Conservation (phyloP, 768 basidiomycete genomes). For the Kwoniella newhampshirensis region DNA sequence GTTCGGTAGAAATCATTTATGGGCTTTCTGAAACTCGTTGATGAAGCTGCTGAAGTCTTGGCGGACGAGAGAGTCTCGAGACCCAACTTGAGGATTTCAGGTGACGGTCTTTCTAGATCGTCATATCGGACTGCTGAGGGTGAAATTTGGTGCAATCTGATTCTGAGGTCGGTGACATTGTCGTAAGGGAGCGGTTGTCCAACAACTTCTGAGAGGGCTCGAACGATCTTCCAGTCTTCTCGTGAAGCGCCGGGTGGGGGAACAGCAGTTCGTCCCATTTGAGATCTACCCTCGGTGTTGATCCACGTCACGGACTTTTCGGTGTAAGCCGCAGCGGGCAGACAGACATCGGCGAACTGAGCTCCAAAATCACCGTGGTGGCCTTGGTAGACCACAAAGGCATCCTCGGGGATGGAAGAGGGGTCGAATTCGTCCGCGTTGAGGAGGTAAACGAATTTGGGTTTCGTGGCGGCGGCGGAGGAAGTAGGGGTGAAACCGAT, state of each 20-base stretch:
- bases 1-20: slow-evolving; percentile 95
- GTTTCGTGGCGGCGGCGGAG: slow-evolving; percentile 68
- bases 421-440: slow-evolving; percentile 94
- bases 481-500: slow-evolving; percentile 87
- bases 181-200: slow-evolving; percentile 83
- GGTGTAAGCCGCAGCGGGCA: slow-evolving; percentile 91
- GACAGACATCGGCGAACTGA: slow-evolving; percentile 91
- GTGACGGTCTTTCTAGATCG: slow-evolving; percentile 70
- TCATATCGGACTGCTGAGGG: slow-evolving; percentile 87
- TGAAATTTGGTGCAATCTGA: slow-evolving; percentile 95
- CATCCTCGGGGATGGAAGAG: slow-evolving; percentile 78
- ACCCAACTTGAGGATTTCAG: slow-evolving; percentile 70
- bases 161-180: slow-evolving; percentile 74
- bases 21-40: slow-evolving; percentile 68
- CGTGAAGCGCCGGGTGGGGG: slow-evolving; percentile 89
- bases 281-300: slow-evolving; percentile 92
- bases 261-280: slow-evolving; percentile 87
- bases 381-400: slow-evolving; percentile 98
- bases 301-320: slow-evolving; percentile 90
- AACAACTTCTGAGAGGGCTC: slow-evolving; percentile 86
- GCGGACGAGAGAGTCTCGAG: slow-evolving; percentile 63
- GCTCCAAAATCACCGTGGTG: slow-evolving; percentile 98
- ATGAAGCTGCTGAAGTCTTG: slow-evolving; percentile 46
- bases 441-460: slow-evolving; percentile 95
- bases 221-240: slow-evolving; percentile 97